Evolutionary conservation across 345 rosid species (phyloP).

Genomic region (Ricinus communis): DNA sequence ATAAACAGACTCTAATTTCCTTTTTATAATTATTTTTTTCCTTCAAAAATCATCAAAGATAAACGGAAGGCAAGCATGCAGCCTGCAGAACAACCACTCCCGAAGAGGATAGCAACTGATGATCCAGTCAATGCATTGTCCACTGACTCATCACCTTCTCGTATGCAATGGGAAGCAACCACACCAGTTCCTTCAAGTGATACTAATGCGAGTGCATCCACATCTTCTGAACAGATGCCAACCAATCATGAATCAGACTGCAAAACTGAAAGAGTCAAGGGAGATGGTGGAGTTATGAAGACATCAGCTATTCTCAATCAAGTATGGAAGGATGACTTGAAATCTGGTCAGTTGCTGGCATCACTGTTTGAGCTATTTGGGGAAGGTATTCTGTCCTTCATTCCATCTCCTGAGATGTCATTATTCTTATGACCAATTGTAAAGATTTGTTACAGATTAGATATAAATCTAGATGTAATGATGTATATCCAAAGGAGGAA

Average conservation of each 20-base stretch:
- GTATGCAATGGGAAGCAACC: slow-evolving; percentile 38
- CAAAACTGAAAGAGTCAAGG: slow-evolving; percentile 29
- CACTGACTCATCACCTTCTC: slow-evolving; percentile 31
- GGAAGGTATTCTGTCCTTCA: slow-evolving; percentile 64
- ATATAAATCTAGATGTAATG: not conserved
- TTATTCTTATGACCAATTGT: slow-evolving; percentile 49
- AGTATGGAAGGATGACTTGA: slow-evolving; percentile 80
- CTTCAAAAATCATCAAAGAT: slow-evolving; percentile 32
- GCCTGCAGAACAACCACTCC: slow-evolving; percentile 43
- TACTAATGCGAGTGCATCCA: slow-evolving; percentile 33
- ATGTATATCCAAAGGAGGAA: not conserved
- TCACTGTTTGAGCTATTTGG: slow-evolving; percentile 69
- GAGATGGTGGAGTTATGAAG: slow-evolving; percentile 30
- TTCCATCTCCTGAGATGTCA: slow-evolving; percentile 78
- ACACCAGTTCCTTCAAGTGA: slow-evolving; percentile 36
- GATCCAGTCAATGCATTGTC: slow-evolving; percentile 36
- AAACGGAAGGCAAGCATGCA: slow-evolving; percentile 54
- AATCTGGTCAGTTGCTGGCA: slow-evolving; percentile 60
- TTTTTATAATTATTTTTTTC: not conserved
- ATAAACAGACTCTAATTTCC: not conserved
- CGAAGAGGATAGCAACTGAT: slow-evolving; percentile 58
- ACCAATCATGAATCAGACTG: slow-evolving; percentile 27
- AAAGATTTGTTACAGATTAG: not conserved
- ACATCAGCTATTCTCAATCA: slow-evolving; percentile 54
- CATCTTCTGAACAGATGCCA: slow-evolving; percentile 41